Conservation (phyloP, 1,284 basidiomycete genomes). For the Moesziomyces sp. region DNA sequence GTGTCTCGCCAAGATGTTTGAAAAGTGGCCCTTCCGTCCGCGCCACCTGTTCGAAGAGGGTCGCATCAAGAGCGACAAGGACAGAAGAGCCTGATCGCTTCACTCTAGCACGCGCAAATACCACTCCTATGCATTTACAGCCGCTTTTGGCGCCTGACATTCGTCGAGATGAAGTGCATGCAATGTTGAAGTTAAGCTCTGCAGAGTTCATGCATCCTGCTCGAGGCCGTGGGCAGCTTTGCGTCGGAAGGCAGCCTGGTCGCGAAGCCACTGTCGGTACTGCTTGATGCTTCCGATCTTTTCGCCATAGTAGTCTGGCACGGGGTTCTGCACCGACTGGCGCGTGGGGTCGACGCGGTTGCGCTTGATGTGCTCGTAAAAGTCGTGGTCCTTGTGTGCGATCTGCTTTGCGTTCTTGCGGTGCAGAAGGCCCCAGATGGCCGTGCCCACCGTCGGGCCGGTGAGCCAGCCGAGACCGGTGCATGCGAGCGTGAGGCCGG, state of each 20-base stretch:
- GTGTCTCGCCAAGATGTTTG: constrained; percentile 58
- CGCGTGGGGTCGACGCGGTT: constrained; percentile 60
- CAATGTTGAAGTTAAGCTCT: neutral
- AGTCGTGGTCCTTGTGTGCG: constrained; percentile 59
- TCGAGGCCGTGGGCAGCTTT: constrained; percentile 63
- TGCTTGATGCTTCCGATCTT: constrained; percentile 62
- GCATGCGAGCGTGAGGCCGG: constrained; percentile 57
- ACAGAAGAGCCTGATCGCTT: constrained; percentile 6
- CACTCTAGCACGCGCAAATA: neutral
- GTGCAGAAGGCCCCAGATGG: constrained; percentile 58
- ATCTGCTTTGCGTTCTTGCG: constrained; percentile 52
- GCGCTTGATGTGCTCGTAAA: constrained; percentile 59
- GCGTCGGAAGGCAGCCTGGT: constrained; percentile 60
- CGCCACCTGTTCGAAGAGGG: constrained; percentile 53
- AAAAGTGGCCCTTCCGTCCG: constrained; percentile 66
- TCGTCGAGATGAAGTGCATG: neutral
- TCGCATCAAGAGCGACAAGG: constrained; percentile 35
- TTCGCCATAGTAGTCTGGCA: constrained; percentile 66
- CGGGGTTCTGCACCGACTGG: constrained; percentile 63
- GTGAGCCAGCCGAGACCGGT: constrained; percentile 62
- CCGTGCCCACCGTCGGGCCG: constrained; percentile 57
- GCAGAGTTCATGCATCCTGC: constrained; percentile 29
- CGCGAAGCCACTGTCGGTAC: constrained; percentile 66
- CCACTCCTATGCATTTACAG: neutral
- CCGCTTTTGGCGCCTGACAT: neutral